Conservation (phyloP, 108 stramenopile species). For the Nitzschia sp. region DNA sequence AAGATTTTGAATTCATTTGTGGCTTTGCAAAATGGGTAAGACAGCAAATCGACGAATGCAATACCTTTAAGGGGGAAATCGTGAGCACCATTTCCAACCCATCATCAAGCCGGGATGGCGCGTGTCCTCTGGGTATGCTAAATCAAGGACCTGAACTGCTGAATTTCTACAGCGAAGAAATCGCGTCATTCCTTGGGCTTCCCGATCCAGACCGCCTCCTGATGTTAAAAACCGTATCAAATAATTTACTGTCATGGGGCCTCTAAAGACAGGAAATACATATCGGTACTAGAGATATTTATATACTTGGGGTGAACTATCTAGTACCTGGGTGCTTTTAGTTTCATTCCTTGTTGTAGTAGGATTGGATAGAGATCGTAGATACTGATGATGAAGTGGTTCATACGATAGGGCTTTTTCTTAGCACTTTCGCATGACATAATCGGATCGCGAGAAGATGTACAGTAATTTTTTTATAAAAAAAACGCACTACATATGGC, state of each 20-base stretch:
- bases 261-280: too few species aligned
- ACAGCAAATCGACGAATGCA: neutral
- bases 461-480: too few species aligned
- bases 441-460: too few species aligned
- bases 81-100: neutral
- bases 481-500: too few species aligned
- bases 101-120: neutral
- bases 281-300: too few species aligned
- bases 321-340: too few species aligned
- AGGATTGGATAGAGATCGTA: too few species aligned
- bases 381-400: too few species aligned
- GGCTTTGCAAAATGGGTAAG: slow-evolving; percentile 14
- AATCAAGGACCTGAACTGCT: slow-evolving; percentile 25
- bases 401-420: too few species aligned
- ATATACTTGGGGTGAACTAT: too few species aligned
- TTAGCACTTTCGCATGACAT: too few species aligned
- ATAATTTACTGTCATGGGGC: slow-evolving; percentile 25
- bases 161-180: neutral
- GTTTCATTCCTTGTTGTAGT: too few species aligned
- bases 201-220: slow-evolving; percentile 4
- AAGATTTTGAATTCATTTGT: slow-evolving; percentile 33
- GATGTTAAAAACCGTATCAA: slow-evolving; percentile 7
- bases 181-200: slow-evolving; percentile 20
- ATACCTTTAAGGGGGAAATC: neutral
- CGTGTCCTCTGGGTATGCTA: slow-evolving; percentile 11